Evolutionary conservation across 179 eudicot genomes (phyloP).

Genomic region (Spinacia oleracea): DNA sequence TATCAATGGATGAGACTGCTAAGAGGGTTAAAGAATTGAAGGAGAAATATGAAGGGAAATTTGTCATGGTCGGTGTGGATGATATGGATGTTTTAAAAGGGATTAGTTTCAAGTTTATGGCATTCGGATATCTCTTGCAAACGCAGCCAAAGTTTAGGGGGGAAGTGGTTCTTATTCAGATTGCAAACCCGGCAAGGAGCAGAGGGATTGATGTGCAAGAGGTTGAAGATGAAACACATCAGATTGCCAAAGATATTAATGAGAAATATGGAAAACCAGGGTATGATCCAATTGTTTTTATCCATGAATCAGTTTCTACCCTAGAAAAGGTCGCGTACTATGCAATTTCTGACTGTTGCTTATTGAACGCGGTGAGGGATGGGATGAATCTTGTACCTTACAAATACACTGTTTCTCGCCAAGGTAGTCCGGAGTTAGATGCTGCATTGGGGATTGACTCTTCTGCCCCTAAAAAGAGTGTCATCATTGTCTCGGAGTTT

Average conservation of each 20-base stretch:
- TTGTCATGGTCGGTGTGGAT: slow-evolving; percentile 77
- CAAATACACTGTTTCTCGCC: slow-evolving; percentile 67
- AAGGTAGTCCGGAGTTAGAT: slow-evolving; percentile 50
- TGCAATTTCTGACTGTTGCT: slow-evolving; percentile 69
- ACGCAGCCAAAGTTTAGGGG: slow-evolving; percentile 53
- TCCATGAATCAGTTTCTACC: slow-evolving; percentile 54
- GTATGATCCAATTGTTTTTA: slow-evolving; percentile 71
- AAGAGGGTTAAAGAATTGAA: slow-evolving; percentile 43
- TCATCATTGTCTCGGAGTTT: slow-evolving; percentile 77
- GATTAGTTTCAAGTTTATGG: slow-evolving; percentile 78
- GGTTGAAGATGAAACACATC: slow-evolving; percentile 51
- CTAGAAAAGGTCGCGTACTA: slow-evolving; percentile 69
- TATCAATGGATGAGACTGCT: slow-evolving; percentile 50
- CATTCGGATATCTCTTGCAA: slow-evolving; percentile 59
- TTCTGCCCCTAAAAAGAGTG: slow-evolving; percentile 41
- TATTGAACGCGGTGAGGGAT: slow-evolving; percentile 83
- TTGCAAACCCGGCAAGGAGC: slow-evolving; percentile 74
- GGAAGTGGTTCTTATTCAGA: slow-evolving; percentile 67
- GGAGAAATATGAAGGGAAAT: slow-evolving; percentile 52
- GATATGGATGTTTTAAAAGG: slow-evolving; percentile 92
- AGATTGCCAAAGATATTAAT: slow-evolving; percentile 51
- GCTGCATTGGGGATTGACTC: slow-evolving; percentile 37
- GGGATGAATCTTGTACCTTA: slow-evolving; percentile 93
- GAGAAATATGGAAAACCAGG: slow-evolving; percentile 48
- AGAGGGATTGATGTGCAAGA: slow-evolving; percentile 65